Base-by-base conservation (phyloP, 352 stramenopile genomes). In the Globisporangium polare region DNA sequence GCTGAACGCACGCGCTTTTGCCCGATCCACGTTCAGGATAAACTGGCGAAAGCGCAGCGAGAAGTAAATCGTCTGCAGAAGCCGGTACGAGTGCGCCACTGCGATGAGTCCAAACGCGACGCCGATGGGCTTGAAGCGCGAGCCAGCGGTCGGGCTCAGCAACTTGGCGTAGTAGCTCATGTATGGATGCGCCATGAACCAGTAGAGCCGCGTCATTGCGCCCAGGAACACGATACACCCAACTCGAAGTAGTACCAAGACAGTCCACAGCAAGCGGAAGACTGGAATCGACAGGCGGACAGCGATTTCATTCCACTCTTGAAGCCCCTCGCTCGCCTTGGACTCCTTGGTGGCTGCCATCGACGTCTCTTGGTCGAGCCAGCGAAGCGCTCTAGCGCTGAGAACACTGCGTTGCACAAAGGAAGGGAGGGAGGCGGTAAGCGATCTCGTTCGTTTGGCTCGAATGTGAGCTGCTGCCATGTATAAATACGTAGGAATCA, bases 161-260 rank as follows among this genome's bases (percentile, higher is more conserved):
- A 83, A 35, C n/a, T 73, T 59, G 1, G 68, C 47, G 59, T 83
- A 83, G 66, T 82, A 86, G 45, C 46, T 49, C 50, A 80, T 68
- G 43, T 68, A 78, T 24, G 74, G 65, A 13, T 73, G 66, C 33
- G 72, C 64, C 50, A 79, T 63, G 8, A 73, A 59, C 61, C 67
- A 69, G 46, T 81, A 69, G 9, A 77, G 49, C 1, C 69, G 62
- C 31, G 31, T 37, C 4, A 45, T 52, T 0, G 15, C n/a, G 18
- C 71, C 33, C 13, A 78, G 68, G 13, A 71, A 80, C 0, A 58
- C 13, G 27, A 62, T 58, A 26, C 72, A 73, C 4, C 59, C 24
- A 0, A 29, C 24, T 7, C 47, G 64, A 20, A 47, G 12, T 4
- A 31, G 43, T 35, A 50, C 68, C 58, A 57, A 69, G 41, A 9